Evolutionary conservation across 352 stramenopile species (phyloP).

Genomic region (Nothophytophthora sp.): DNA sequence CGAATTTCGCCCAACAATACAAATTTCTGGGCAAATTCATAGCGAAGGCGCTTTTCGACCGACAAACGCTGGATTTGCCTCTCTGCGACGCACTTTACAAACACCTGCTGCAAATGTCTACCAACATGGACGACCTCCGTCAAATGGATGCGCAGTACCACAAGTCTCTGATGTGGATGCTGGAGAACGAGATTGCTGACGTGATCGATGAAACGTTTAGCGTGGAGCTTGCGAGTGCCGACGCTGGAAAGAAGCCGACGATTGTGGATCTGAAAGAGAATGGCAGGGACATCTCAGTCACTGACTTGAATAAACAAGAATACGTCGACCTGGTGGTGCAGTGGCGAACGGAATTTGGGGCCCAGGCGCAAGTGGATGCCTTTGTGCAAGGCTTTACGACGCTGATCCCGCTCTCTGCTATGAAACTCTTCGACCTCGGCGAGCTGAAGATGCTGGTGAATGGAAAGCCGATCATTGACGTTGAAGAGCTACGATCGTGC

Average conservation of each 20-base stretch:
- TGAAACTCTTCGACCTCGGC: constrained; percentile 51
- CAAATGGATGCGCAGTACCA: constrained; percentile 81
- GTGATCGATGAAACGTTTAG: constrained; percentile 89
- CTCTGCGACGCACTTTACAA: constrained; percentile 80
- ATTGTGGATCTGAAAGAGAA: constrained; percentile 68
- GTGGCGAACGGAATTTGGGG: constrained; percentile 60
- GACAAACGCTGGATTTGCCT: constrained; percentile 79
- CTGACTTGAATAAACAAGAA: constrained; percentile 75
- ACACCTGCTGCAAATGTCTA: constrained; percentile 49
- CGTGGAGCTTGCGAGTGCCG: constrained; percentile 44
- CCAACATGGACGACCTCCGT: constrained; percentile 58
- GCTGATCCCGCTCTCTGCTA: constrained; percentile 42
- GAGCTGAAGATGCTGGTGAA: constrained; percentile 53
- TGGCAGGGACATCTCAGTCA: constrained; percentile 62
- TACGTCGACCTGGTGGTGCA: constrained; percentile 70
- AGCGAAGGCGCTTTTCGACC: constrained; percentile 87
- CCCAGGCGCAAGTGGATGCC: constrained; percentile 58
- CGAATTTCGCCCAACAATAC: constrained; percentile 46
- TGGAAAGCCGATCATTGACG: constrained; percentile 68
- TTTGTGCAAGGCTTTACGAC: constrained; percentile 51
- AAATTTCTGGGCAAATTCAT: constrained; percentile 79
- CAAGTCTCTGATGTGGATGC: constrained; percentile 85
- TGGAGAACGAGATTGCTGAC: constrained; percentile 77
- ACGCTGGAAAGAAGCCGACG: constrained; percentile 10
- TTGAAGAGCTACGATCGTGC: constrained; percentile 82